Percentiles rank a stretch among this genome's conserved stretches.
phyloP scores from a whole-genome alignment of 2,329 filamentous ascomycete species.

The Hypoxylon sp. region DNA sequence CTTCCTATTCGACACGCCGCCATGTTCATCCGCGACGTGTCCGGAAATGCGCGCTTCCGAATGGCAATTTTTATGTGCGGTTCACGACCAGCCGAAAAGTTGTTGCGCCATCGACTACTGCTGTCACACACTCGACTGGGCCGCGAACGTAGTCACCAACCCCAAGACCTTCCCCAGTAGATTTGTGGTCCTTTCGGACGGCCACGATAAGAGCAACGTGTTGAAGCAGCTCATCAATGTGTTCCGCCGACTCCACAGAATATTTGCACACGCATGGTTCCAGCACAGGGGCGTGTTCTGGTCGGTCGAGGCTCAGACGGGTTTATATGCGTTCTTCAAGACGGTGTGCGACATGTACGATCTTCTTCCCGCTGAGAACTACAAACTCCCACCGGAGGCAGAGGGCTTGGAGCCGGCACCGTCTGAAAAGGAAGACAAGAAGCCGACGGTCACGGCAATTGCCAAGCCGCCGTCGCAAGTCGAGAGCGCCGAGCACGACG shows the following conservation, averaged over 20 bases:
- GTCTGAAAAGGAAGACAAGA: conserved; percentile 60
- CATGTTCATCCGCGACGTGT: conserved; percentile 90
- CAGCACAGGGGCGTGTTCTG: conserved; percentile 96
- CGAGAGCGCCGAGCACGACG: conserved; percentile 58
- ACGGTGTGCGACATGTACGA: conserved; percentile 94
- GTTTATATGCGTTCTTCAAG: conserved; percentile 96
- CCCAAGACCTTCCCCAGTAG: conserved; percentile 96
- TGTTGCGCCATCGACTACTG: conserved; percentile 99
- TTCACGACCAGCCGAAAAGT: conserved; percentile 95
- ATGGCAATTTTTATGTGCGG: conserved; percentile 99
- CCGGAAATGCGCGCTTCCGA: conserved; percentile 98
- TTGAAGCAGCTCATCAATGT: conserved; percentile 93
- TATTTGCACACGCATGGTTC: conserved; percentile 99
- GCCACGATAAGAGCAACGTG: conserved; percentile 73
- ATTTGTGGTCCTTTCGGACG: conserved; percentile 71
- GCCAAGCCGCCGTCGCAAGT: conserved; percentile 50
- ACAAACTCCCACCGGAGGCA: conserved; percentile 93
- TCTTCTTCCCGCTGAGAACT: conserved; percentile 92
- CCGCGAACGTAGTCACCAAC: conserved; percentile 92
- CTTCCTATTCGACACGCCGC: conserved; percentile 90
- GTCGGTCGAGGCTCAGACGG: conserved; percentile 91
- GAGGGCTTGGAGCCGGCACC: conserved; percentile 78
- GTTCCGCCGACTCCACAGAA: conserved; percentile 92
- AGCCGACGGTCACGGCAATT: conserved; percentile 56
- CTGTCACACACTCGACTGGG: conserved; percentile 98